phyloP scores from a whole-genome alignment of 495 filamentous ascomycete species.

The Xanthoparmelia taractica region DNA sequence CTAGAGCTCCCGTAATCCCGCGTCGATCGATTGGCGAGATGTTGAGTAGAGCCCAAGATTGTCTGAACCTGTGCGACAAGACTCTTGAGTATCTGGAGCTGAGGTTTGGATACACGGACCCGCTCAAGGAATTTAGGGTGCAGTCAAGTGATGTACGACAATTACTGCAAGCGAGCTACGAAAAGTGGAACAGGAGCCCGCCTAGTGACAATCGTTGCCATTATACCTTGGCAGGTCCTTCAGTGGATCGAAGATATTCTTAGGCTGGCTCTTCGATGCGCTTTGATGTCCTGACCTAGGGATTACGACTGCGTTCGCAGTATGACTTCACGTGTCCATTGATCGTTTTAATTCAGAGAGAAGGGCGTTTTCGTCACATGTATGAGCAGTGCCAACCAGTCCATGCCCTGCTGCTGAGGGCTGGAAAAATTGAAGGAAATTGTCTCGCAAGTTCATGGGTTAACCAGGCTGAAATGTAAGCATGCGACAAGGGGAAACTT shows the following conservation, averaged over 20 bases:
- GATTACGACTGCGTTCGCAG: neutral
- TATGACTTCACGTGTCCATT: neutral
- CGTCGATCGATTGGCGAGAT: slow-evolving; percentile 3
- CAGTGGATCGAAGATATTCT: neutral
- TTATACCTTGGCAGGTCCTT: neutral
- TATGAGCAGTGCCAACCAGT: neutral
- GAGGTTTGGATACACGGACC: slow-evolving; percentile 10
- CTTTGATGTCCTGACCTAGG: neutral
- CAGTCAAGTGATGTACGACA: slow-evolving; percentile 9
- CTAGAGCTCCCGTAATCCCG: neutral
- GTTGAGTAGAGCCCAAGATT: slow-evolving; percentile 9
- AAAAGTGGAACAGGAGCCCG: slow-evolving; percentile 3
- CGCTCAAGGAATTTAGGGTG: slow-evolving; percentile 10
- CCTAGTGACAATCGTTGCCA: neutral
- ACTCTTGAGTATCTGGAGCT: slow-evolving; percentile 11
- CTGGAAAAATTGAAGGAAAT: neutral
- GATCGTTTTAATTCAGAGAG: neutral
- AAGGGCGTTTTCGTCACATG: neutral
- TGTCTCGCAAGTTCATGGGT: neutral
- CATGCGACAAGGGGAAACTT: neutral
- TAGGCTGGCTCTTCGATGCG: neutral
- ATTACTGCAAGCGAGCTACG: slow-evolving; percentile 5
- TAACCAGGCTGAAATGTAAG: neutral
- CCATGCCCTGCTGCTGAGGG: too few relatives aligned
- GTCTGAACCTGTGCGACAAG: slow-evolving; percentile 10